A percentile compares a stretch with the other conserved stretches of the same genome.
These are phyloP conservation scores for Botrytis cinerea DNA, from an alignment of 2,329 filamentous ascomycete genomes.

Conservation along the genomic window DNA sequence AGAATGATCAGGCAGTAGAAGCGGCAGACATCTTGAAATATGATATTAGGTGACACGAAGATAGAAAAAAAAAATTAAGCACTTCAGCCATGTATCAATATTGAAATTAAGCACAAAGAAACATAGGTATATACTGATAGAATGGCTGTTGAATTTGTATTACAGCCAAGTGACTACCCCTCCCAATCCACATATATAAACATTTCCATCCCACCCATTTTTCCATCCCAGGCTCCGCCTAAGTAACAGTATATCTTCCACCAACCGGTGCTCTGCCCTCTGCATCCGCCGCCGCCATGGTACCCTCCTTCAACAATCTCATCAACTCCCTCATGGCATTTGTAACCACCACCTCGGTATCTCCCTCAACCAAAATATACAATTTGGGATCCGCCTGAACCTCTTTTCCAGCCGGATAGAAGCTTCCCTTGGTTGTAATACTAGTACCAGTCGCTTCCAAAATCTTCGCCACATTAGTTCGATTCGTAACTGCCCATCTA, in stretches of 20 bases:
- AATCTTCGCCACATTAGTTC: conserved; percentile 98
- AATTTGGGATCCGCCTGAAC: conserved; percentile 83
- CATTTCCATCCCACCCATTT: conserved; percentile 26
- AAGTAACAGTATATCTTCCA: conserved; percentile 86
- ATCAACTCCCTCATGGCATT: conserved; percentile 90
- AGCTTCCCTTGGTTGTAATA: conserved; percentile 96
- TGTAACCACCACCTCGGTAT: conserved; percentile 89
- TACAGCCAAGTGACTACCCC: not conserved
- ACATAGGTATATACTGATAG: not conserved
- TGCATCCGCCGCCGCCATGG: conserved; percentile 84
- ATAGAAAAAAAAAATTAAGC: not conserved
- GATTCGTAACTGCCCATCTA: conserved; percentile 96
- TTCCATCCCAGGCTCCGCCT: conserved; percentile 34
- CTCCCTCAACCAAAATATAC: conserved; percentile 96
- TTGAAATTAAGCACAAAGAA: not conserved
- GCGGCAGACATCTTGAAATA: not conserved
- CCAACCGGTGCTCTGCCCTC: conserved; percentile 75
- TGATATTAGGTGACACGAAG: not conserved
- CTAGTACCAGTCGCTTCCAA: conserved; percentile 91
- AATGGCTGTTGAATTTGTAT: not conserved
- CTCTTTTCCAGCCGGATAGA: conserved; percentile 80
- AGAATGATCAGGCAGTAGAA: not conserved
- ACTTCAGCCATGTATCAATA: not conserved
- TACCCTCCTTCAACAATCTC: conserved; percentile 84
- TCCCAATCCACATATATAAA: not conserved